A percentile compares a stretch with the other conserved stretches of the same genome.
These are phyloP conservation scores for Pseudoscleropodium purum DNA, from an alignment of 225 moss, liverwort and hornwort genomes.

Conservation along the genomic window DNA sequence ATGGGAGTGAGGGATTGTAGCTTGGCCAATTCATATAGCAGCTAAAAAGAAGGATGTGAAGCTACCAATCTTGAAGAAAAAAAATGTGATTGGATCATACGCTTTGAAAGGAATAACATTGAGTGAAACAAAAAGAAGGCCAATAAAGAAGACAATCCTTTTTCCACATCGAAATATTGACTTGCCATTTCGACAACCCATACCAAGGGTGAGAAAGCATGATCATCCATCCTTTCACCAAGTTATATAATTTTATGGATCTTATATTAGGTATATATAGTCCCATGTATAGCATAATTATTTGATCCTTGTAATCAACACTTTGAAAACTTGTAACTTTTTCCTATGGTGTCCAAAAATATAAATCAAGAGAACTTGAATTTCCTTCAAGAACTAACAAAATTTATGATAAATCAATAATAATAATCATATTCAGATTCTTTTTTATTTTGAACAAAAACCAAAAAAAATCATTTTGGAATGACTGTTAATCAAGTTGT, in stretches of 20 bases:
- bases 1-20: background rate
- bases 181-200: constrained; percentile 19
- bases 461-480: background rate
- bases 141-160: background rate
- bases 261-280: background rate
- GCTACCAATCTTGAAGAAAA: background rate
- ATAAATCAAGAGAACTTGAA: accelerated
- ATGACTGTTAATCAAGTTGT: background rate
- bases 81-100: background rate
- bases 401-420: too few species aligned
- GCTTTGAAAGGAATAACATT: constrained; percentile 17
- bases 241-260: background rate
- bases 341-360: background rate
- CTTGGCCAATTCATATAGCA: constrained; percentile 10
- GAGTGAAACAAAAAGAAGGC: background rate
- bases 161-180: constrained; percentile 29
- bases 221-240: background rate
- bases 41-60: background rate
- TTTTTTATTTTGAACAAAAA: background rate
- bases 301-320: too few species aligned
- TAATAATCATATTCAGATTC: accelerated
- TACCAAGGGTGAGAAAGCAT: background rate
- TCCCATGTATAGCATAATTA: too few species aligned
- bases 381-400: background rate
- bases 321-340: background rate